Evolutionary conservation across 2,329 filamentous ascomycete genomes (phyloP).

Genomic region (Alternaria ventricosa): DNA sequence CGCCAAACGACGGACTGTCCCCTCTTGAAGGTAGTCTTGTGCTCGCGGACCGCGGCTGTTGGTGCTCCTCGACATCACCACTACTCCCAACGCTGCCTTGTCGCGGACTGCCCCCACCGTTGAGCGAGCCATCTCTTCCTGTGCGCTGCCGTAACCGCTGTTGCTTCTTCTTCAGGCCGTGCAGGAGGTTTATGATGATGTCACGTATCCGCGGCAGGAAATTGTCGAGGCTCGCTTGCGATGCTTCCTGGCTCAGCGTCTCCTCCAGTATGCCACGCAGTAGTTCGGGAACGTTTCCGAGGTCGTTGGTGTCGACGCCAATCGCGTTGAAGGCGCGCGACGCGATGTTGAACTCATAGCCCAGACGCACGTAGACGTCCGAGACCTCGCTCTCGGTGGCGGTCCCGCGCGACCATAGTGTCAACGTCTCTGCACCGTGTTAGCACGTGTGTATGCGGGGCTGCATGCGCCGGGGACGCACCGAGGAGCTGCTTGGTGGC

Average conservation of each 20-base stretch:
- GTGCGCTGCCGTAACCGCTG: slow-evolving; percentile 75
- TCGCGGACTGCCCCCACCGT: slow-evolving; percentile 47
- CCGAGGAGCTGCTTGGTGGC: slow-evolving; percentile 92
- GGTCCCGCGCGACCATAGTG: slow-evolving; percentile 92
- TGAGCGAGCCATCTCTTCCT: slow-evolving; percentile 55
- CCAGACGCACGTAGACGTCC: slow-evolving; percentile 95
- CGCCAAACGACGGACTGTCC: slow-evolving; percentile 50
- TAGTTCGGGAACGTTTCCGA: slow-evolving; percentile 93
- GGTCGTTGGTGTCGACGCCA: slow-evolving; percentile 90
- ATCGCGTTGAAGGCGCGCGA: slow-evolving; percentile 97
- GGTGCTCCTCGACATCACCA: slow-evolving; percentile 48
- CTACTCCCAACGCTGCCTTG: slow-evolving; percentile 46
- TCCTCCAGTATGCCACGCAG: slow-evolving; percentile 91
- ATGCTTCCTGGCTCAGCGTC: slow-evolving; percentile 95
- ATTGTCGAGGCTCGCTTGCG: slow-evolving; percentile 88
- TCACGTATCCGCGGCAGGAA: slow-evolving; percentile 94
- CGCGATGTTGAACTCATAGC: slow-evolving; percentile 99
- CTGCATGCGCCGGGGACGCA: slow-evolving; percentile 18
- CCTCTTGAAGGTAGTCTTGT: slow-evolving; percentile 50
- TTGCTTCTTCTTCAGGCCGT: slow-evolving; percentile 96
- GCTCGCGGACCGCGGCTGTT: slow-evolving; percentile 51
- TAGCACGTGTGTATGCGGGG: slow-evolving; percentile 17
- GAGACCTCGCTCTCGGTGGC: slow-evolving; percentile 95
- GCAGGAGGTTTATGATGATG: slow-evolving; percentile 96
- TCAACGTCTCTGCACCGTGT: slow-evolving; percentile 74